Evolutionary conservation across 2,329 filamentous ascomycete species (phyloP).

Genomic region (Cytospora paraplurivora): DNA sequence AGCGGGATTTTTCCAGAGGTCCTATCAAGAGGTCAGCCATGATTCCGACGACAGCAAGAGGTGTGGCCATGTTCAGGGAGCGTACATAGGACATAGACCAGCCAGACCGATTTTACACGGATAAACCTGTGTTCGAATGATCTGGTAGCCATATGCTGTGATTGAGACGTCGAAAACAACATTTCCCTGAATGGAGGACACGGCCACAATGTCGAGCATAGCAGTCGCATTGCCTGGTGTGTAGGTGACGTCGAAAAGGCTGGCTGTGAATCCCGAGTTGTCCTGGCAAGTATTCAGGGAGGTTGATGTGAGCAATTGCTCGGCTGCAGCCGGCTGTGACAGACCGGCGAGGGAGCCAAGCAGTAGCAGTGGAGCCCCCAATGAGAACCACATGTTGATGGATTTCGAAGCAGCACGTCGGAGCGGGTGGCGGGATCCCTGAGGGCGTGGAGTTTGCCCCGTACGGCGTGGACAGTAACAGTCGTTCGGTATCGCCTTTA

Average conservation of each 20-base stretch:
- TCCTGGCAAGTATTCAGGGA: slow-evolving; percentile 84
- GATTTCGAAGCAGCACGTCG: slow-evolving; percentile 13
- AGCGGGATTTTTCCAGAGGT: slow-evolving; percentile 79
- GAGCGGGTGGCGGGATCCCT: slow-evolving; percentile 10
- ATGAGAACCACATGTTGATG: slow-evolving; percentile 50
- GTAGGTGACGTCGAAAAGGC: slow-evolving; percentile 82
- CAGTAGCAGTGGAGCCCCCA: slow-evolving; percentile 48
- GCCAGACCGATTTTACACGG: slow-evolving; percentile 72
- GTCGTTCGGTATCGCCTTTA: slow-evolving; percentile 2
- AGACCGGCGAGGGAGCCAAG: slow-evolving; percentile 49
- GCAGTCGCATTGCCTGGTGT: slow-evolving; percentile 75
- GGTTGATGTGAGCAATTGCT: slow-evolving; percentile 73
- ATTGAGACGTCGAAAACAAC: slow-evolving; percentile 77
- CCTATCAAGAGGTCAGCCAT: slow-evolving; percentile 16
- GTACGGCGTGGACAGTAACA: slow-evolving; percentile 5
- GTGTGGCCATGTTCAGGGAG: not conserved
- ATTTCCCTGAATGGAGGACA: slow-evolving; percentile 79
- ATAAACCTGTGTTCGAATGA: slow-evolving; percentile 68
- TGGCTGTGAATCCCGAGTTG: slow-evolving; percentile 83
- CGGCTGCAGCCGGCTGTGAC: slow-evolving; percentile 55
- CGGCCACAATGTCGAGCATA: slow-evolving; percentile 74
- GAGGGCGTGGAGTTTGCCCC: slow-evolving; percentile 17
- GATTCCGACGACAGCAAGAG: not conserved
- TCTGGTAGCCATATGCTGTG: slow-evolving; percentile 79
- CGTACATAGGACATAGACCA: slow-evolving; percentile 84